Conservation (phyloP, 768 basidiomycete genomes). For the Tulasnella sp. region DNA sequence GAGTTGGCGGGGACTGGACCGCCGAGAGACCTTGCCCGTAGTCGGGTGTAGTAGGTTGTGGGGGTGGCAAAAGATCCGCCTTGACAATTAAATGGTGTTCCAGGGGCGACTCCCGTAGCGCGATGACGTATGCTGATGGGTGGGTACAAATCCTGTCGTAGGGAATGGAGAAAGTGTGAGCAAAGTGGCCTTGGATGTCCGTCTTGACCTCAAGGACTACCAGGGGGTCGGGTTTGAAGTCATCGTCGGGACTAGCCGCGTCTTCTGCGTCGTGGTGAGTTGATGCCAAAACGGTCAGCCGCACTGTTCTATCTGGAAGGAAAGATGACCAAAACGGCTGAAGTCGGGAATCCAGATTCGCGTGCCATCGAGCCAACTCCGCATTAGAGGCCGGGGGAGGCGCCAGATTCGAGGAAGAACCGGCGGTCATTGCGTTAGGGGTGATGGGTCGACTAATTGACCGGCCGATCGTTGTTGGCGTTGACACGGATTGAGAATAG, state of each 20-base stretch:
- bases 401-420: too few species aligned
- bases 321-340: constrained; percentile 72
- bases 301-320: constrained; percentile 48
- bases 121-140: constrained; percentile 43
- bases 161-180: constrained; percentile 43
- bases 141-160: constrained; percentile 62
- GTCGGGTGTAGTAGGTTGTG: not conserved
- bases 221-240: constrained; percentile 34
- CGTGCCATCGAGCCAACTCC: constrained; percentile 45
- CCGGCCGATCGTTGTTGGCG: not conserved
- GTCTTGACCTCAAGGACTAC: constrained; percentile 42
- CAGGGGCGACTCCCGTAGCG: constrained; percentile 39
- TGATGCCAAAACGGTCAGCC: constrained; percentile 45
- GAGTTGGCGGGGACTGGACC: not conserved
- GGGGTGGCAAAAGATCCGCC: constrained; percentile 18
- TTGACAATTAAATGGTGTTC: constrained; percentile 10
- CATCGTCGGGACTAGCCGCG: constrained; percentile 18
- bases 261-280: constrained; percentile 7
- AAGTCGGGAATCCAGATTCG: constrained; percentile 64
- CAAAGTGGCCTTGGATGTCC: constrained; percentile 60
- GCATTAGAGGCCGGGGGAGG: too few species aligned
- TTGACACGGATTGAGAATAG: too few species aligned
- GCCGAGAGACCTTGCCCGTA: not conserved
- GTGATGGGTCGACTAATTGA: not conserved
- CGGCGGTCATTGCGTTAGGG: not conserved